Percentiles rank a stretch among this genome's conserved stretches.
These are phyloP conservation scores for Eucalyptus melliodora DNA, from an alignment of 345 rosid genomes.

Conservation along the genomic window DNA sequence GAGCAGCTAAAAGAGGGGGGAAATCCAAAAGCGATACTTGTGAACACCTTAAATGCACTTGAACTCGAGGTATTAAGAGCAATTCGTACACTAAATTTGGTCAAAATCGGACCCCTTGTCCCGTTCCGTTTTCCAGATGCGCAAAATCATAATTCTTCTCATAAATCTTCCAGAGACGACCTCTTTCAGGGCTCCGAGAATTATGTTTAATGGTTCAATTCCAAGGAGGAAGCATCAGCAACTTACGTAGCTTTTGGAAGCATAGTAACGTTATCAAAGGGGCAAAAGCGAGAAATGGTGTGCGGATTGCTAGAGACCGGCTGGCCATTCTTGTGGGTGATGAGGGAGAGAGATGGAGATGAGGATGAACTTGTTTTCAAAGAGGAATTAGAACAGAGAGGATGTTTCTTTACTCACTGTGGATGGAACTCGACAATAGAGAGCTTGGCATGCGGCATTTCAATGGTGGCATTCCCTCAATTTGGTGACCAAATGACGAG, in stretches of 20 bases:
- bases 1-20: not conserved
- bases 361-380: not conserved
- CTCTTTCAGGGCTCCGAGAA: not conserved
- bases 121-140: not conserved
- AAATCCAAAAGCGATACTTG: not conserved
- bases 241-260: not conserved
- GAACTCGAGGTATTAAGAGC: not conserved
- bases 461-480: slow-evolving; percentile 8
- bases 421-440: not conserved
- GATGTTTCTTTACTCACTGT: not conserved
- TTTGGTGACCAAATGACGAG: slow-evolving; percentile 11
- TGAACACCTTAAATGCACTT: not conserved
- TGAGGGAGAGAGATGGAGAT: not conserved
- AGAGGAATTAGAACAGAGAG: not conserved
- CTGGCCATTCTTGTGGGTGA: slow-evolving; percentile 1
- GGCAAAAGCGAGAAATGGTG: not conserved
- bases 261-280: not conserved
- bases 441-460: not conserved
- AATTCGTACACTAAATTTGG: too few relatives aligned
- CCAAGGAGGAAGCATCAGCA: not conserved
- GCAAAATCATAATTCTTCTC: not conserved
- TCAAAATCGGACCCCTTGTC: not conserved
- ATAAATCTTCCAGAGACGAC: not conserved
- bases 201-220: not conserved
- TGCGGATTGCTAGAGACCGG: not conserved